These are phyloP conservation scores for Starmerella tilneyi DNA, from an alignment of 805 yeast species.

Conservation along the genomic window DNA sequence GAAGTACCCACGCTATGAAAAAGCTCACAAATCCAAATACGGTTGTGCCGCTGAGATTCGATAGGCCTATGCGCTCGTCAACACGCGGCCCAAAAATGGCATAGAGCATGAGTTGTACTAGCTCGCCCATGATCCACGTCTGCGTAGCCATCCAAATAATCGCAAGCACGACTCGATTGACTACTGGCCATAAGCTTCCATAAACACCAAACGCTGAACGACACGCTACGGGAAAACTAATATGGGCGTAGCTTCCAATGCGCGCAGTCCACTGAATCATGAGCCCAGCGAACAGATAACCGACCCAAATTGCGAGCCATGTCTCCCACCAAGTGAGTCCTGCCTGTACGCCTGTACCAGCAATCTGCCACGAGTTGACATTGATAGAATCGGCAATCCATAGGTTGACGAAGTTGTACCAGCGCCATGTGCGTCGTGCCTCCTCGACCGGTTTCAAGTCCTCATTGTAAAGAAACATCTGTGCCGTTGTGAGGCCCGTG, in stretches of 20 bases:
- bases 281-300: slow-evolving; percentile 58
- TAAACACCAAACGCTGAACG: slow-evolving; percentile 79
- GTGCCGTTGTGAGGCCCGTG: slow-evolving; percentile 43
- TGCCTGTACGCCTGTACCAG: slow-evolving; percentile 68
- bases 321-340: slow-evolving; percentile 87
- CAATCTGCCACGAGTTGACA: slow-evolving; percentile 85
- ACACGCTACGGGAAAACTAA: slow-evolving; percentile 73
- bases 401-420: slow-evolving; percentile 69
- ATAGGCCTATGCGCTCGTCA: slow-evolving; percentile 40
- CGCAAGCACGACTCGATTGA: slow-evolving; percentile 81
- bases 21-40: slow-evolving; percentile 65
- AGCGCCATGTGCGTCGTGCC: slow-evolving; percentile 68
- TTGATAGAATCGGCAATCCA: slow-evolving; percentile 90
- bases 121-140: slow-evolving; percentile 73
- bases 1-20: slow-evolving; percentile 71
- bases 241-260: slow-evolving; percentile 69
- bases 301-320: slow-evolving; percentile 83
- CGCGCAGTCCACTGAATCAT: slow-evolving; percentile 66
- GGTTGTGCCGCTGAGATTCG: slow-evolving; percentile 48
- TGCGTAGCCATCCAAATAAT: slow-evolving; percentile 85
- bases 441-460: slow-evolving; percentile 46
- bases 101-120: slow-evolving; percentile 65
- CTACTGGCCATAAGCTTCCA: slow-evolving; percentile 79
- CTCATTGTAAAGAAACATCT: slow-evolving; percentile 58
- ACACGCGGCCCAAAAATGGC: slow-evolving; percentile 45